Evolutionary conservation across 2,329 filamentous ascomycete genomes (phyloP), one percentile per base, ranked within the genome.

Genomic region (Aspergillus pseudoterreus): DNA sequence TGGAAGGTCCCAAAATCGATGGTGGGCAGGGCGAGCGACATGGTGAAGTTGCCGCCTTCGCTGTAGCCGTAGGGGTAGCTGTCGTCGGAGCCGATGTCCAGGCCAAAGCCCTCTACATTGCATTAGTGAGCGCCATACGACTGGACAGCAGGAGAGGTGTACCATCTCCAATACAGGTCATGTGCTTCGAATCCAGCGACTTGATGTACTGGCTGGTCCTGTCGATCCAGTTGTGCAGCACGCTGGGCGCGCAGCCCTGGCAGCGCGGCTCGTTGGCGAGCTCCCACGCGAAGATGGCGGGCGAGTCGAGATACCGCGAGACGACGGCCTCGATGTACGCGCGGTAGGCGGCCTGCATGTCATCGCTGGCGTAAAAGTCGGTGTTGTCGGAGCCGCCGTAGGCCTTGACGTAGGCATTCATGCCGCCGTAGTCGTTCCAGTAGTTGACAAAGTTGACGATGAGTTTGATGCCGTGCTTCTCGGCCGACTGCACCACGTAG

Each of bases 361-460:
- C 68, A 0, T 71, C 60, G 58, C 80, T 78, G 17, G 77, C 81
- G 68, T 84, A 87, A 77, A 82, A 87, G 6, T 71, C 71, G 12
- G 72, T 73, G 52, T 80, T 73, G 50, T 65, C 65, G 4, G 44
- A 30, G 45, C 77, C 78, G 35, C 80, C 82, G 50, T 81, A 84
- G 2, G 78, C 79, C 10, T 66, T 71, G 42, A 77, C 76, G 59
- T 85, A 86, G 1, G 80, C 79, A 10, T 75, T 72, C 70, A 86
- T 85, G 44, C 84, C 83, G 24, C 84, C 84, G 41, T 85, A 87
- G 61, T 88, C 85, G 43, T 74, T 74, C 84, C 84, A 88, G 70
- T 87, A 82, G 70, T 88, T 88, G 50, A 87, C 82, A 38, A 68
- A 69, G 53, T 66, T 67, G 50, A 69, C 82, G 54, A 87, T 84